Evolutionary conservation across 73 alveolate species (phyloP).

Genomic region (Strombidium stylifer): DNA sequence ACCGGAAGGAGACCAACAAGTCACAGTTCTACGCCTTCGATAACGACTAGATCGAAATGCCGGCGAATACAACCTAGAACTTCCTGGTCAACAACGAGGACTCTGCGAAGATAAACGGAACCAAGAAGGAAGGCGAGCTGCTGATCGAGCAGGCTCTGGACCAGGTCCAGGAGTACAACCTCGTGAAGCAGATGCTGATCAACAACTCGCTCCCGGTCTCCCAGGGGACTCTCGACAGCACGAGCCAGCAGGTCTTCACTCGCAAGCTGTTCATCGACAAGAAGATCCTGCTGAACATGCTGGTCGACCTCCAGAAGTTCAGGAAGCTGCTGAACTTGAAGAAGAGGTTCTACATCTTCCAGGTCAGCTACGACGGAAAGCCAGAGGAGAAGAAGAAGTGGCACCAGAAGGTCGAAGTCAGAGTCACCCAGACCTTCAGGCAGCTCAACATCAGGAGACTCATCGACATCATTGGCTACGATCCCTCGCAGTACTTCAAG

Average conservation of each 20-base stretch:
- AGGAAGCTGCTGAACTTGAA: conserved; percentile 41
- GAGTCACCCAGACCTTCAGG: conserved; percentile 30
- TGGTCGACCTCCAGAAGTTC: conserved; percentile 32
- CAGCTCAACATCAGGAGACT: conserved; percentile 30
- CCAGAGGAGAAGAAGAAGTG: conserved; percentile 11
- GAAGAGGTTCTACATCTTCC: conserved; percentile 43
- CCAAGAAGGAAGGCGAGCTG: neutral
- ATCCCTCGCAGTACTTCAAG: conserved; percentile 35
- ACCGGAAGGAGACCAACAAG: too few relatives aligned
- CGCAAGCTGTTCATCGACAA: conserved; percentile 35
- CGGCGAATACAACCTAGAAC: too few relatives aligned
- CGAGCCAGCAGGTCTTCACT: neutral
- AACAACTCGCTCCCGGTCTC: conserved; percentile 44
- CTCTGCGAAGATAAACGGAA: neutral
- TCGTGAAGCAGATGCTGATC: conserved; percentile 36
- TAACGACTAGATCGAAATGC: too few relatives aligned
- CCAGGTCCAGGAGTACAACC: conserved; percentile 39
- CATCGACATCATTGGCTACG: conserved; percentile 36
- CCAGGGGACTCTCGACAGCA: conserved; percentile 7
- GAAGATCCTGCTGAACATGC: conserved; percentile 21
- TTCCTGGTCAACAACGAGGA: too few relatives aligned
- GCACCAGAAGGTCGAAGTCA: conserved; percentile 39
- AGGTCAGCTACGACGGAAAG: conserved; percentile 34
- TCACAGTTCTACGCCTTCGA: too few relatives aligned
- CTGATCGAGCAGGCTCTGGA: conserved; percentile 12